Percentiles rank a stretch among this genome's conserved stretches.
Conservation (phyloP, 148 eudicot genomes). For the Amaranthus palmeri region DNA sequence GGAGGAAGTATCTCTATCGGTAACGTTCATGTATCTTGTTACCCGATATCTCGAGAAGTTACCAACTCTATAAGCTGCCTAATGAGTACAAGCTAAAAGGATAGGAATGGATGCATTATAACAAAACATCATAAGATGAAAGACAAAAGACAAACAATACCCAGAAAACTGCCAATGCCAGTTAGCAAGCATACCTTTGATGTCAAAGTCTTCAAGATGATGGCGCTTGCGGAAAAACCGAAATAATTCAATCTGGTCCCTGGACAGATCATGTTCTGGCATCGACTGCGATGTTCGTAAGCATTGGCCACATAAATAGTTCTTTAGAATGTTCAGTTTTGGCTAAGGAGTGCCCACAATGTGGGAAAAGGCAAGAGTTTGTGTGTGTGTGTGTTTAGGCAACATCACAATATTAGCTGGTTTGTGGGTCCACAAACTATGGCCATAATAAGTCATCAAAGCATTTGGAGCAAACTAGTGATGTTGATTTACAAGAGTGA, state of each 20-base stretch:
- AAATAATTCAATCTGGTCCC: slow-evolving; percentile 12
- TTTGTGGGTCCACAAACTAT: slow-evolving; percentile 23
- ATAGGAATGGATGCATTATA: not conserved
- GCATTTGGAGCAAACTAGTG: slow-evolving; percentile 10
- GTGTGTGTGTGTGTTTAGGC: not conserved
- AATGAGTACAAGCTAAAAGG: slow-evolving; percentile 8
- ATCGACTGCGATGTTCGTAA: slow-evolving; percentile 21
- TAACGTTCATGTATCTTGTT: no score
- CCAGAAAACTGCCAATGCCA: slow-evolving; percentile 17
- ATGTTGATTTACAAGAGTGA: slow-evolving; percentile 21
- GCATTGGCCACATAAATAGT: slow-evolving; percentile 14
- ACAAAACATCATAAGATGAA: slow-evolving; percentile 2
- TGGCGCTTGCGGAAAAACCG: slow-evolving; percentile 1
- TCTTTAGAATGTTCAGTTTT: not conserved
- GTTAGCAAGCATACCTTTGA: slow-evolving; percentile 26
- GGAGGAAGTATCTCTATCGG: no score
- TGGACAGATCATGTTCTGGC: slow-evolving; percentile 29
- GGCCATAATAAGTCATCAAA: not conserved
- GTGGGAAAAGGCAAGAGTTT: slow-evolving; percentile 6
- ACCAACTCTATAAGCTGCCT: slow-evolving; percentile 5
- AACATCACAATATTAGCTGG: slow-evolving; percentile 21
- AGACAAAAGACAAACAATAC: slow-evolving; percentile 9
- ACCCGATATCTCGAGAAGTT: not conserved
- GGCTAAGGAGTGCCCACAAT: slow-evolving; percentile 25
- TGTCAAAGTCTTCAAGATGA: slow-evolving; percentile 5